Percentiles rank a stretch among this genome's conserved stretches.
These are phyloP conservation scores for Amanita inopinata DNA, from an alignment of 768 basidiomycete species.

Conservation along the genomic window DNA sequence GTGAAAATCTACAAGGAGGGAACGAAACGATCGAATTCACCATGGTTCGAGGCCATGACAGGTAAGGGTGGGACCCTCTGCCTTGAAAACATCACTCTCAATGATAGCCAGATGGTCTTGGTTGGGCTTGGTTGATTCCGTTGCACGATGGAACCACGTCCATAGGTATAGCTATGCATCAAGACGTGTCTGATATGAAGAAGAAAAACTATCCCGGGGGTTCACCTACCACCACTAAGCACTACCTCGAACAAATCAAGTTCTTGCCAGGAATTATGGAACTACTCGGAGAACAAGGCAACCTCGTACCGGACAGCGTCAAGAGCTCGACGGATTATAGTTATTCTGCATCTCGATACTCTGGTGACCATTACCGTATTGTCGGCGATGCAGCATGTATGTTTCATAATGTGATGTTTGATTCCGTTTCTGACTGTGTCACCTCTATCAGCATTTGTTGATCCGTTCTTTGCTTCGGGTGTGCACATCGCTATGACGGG, in stretches of 20 bases:
- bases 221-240: slow-evolving; percentile 18
- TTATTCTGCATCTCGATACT: slow-evolving; percentile 24
- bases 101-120: slow-evolving; percentile 32
- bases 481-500: slow-evolving; percentile 33
- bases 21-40: slow-evolving; percentile 32
- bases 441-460: slow-evolving; percentile 33
- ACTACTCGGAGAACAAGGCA: slow-evolving; percentile 21
- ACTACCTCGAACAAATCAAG: slow-evolving; percentile 29
- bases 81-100: background rate
- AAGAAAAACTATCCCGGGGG: slow-evolving; percentile 15
- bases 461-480: slow-evolving; percentile 37
- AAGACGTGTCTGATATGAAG: slow-evolving; percentile 23
- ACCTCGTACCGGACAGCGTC: slow-evolving; percentile 13
- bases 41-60: slow-evolving; percentile 46
- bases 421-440: background rate
- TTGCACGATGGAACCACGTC: slow-evolving; percentile 40
- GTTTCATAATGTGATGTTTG: slow-evolving; percentile 9
- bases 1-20: slow-evolving; percentile 32
- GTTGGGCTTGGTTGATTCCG: slow-evolving; percentile 52
- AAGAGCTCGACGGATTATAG: slow-evolving; percentile 27
- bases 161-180: slow-evolving; percentile 40
- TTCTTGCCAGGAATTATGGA: slow-evolving; percentile 21
- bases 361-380: slow-evolving; percentile 26
- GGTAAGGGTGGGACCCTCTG: slow-evolving; percentile 22
- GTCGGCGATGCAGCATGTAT: slow-evolving; percentile 33